Conservation (phyloP, 441 rosid species). For the Flueggea neowawraea region DNA sequence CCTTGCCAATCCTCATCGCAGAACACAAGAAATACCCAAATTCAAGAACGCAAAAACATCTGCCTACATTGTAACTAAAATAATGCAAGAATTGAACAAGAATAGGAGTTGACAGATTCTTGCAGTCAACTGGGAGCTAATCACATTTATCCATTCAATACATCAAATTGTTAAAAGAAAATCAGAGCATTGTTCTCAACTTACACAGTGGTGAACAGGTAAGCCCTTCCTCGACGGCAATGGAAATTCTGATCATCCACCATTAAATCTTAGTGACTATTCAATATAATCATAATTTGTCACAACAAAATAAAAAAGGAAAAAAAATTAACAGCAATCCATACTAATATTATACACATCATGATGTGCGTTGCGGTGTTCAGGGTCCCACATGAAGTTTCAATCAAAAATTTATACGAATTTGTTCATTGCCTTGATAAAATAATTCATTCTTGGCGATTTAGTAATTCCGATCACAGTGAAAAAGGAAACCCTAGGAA, state of each 20-base stretch:
- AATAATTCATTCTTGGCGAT: not conserved
- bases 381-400: no score
- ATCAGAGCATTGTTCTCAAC: slow-evolving; percentile 12
- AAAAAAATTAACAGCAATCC: not conserved
- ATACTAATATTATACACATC: not conserved
- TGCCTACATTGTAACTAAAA: no score
- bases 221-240: slow-evolving; percentile 48
- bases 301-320: no score
- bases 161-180: not conserved
- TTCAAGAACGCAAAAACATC: no score
- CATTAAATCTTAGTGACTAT: slow-evolving; percentile 3
- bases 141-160: no score
- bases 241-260: slow-evolving; percentile 30
- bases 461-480: not conserved
- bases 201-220: slow-evolving; percentile 49
- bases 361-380: no score
- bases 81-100: no score
- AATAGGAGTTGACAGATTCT: no score
- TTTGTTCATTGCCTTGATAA: not conserved
- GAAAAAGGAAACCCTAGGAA: not conserved
- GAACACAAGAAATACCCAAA: no score
- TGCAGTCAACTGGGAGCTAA: no score
- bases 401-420: not conserved
- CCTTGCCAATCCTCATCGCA: no score
- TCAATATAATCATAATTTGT: no score